Evolutionary conservation across 106 monocot species (phyloP), one percentile per base, ranked within the genome.

Genomic region (Acanthochlamys bracteata): DNA sequence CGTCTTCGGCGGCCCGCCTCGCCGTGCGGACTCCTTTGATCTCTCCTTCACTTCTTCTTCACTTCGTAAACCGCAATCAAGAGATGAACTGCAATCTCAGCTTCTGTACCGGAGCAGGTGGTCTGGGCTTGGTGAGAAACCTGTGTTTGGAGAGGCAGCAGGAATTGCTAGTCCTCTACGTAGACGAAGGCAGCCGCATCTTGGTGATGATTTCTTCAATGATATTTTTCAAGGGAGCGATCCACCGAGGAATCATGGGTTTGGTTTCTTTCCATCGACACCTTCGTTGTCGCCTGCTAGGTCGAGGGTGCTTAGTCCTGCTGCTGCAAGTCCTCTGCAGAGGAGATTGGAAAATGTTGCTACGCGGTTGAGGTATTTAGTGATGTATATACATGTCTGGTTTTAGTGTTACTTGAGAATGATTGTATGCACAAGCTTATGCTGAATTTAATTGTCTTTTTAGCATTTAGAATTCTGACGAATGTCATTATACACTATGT

Each of bases 1-100:
- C 65, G 88, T 88, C 23, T 88, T 88, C 67, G 88, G 88, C 25
- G 83, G 88, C 17, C 88, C 77, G 12, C 88, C 88, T 9, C 76
- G 51, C 25, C 57, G 11, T 7, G 77, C 55, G 20, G 74, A 78
- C 24, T 75, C 77, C 33, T 14, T 88, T 43, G 83, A 77, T 40
- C 71, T 24, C 7, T 23, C 7, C 6, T 39, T 7, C 10, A 39
- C 66, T 3, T 12, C 49, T 12, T 49, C 49, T 12, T 12, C 9
- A 49, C 49, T 7, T 8, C 43, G 9, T 3, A 49, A 49, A 17
- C 49, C 10, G 2, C 12, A 17, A 49, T 12, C 7, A 26, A 41
- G 53, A 57, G 58, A 27, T 6, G 21, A 41, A 65, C 72, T 33
- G 16, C 41, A 26, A 26, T 33, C 9, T 40, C 19, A 47, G 46